Evolutionary conservation across 495 filamentous ascomycete genomes (phyloP).

Genomic region (Penicillium flavigenum): DNA sequence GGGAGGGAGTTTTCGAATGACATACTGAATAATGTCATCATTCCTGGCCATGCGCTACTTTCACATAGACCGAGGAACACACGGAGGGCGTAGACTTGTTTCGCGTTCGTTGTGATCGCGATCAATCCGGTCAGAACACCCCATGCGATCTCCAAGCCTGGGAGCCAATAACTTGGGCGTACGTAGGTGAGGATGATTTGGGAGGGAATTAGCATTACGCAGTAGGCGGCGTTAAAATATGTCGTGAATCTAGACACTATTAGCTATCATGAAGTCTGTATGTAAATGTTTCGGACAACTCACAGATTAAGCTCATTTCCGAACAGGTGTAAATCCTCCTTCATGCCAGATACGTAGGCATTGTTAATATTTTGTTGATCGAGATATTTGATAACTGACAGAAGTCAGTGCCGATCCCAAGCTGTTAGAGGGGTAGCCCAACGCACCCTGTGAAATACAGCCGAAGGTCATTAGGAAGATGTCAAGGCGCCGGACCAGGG

Average conservation of each 20-base stretch:
- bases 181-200: slow-evolving; percentile 55
- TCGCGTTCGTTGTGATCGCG: slow-evolving; percentile 28
- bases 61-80: slow-evolving; percentile 37
- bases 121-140: slow-evolving; percentile 33
- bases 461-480: slow-evolving; percentile 34
- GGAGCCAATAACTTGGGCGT: slow-evolving; percentile 57
- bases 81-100: slow-evolving; percentile 30
- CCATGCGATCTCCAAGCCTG: slow-evolving; percentile 54
- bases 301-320: slow-evolving; percentile 48
- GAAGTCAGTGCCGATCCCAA: neutral
- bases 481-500: slow-evolving; percentile 34
- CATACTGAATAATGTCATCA: slow-evolving; percentile 37
- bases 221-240: slow-evolving; percentile 59
- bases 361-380: slow-evolving; percentile 57
- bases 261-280: neutral
- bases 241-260: slow-evolving; percentile 36
- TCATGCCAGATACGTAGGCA: slow-evolving; percentile 48
- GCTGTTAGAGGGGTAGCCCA: neutral
- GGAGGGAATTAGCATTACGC: slow-evolving; percentile 59
- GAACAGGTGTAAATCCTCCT: slow-evolving; percentile 37
- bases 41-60: slow-evolving; percentile 35
- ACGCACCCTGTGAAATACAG: slow-evolving; percentile 33
- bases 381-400: slow-evolving; percentile 51
- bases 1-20: neutral
- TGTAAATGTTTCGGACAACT: neutral